Evolutionary conservation across 257 asterid genomes (phyloP).

Genomic region (Solanum dulcamara): DNA sequence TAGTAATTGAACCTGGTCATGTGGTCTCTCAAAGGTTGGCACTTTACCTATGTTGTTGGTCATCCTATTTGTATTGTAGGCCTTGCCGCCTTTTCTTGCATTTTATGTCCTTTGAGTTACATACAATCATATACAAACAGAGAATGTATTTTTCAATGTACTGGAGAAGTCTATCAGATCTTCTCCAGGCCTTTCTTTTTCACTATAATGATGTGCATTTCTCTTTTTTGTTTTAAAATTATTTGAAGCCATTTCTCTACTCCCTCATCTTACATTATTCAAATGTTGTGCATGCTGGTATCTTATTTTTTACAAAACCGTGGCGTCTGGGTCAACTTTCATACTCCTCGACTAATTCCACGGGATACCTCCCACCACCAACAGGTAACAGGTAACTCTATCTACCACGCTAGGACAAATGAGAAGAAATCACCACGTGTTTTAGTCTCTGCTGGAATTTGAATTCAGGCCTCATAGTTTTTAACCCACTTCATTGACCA

Average conservation of each 20-base stretch:
- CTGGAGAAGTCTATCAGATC: background rate
- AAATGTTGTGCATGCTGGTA: background rate
- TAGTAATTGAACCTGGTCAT: background rate
- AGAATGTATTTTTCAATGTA: background rate
- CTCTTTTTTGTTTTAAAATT: background rate
- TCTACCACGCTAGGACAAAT: background rate
- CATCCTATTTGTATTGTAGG: background rate
- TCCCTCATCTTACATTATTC: background rate
- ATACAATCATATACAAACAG: background rate
- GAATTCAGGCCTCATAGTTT: background rate
- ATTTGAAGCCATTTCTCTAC: background rate
- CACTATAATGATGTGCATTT: background rate
- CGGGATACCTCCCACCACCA: background rate
- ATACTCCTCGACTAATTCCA: background rate
- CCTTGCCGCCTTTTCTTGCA: background rate
- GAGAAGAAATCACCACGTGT: background rate
- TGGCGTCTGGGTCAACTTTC: background rate
- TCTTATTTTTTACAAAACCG: background rate
- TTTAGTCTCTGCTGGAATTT: background rate
- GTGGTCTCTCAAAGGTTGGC: background rate
- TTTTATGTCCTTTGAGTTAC: background rate
- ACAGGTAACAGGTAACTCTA: background rate
- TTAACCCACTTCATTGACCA: background rate
- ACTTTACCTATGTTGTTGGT: background rate
- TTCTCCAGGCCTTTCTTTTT: background rate